These are phyloP conservation scores for Dryas octopetala DNA, from an alignment of 306 rosid species.

Conservation along the genomic window DNA sequence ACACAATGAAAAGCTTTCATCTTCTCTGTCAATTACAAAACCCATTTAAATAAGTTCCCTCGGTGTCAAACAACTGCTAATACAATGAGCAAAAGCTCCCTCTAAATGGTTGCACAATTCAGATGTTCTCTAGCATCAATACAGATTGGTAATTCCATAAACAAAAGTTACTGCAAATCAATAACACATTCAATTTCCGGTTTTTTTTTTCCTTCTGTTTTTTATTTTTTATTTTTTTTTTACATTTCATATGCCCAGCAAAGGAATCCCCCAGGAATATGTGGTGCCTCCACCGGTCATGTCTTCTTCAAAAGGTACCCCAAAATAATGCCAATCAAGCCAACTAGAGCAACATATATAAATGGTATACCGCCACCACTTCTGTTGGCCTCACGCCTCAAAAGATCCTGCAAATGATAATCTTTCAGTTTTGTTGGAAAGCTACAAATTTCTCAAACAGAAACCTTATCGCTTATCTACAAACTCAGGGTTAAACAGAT, in stretches of 20 bases:
- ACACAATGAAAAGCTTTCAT: background rate
- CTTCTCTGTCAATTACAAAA: constrained; percentile 9
- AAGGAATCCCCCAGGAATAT: background rate
- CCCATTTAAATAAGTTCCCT: constrained; percentile 24
- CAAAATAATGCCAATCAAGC: constrained; percentile 68
- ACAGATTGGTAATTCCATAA: constrained; percentile 37
- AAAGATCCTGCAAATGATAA: constrained; percentile 50
- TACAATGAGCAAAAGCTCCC: constrained; percentile 27
- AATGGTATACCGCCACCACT: constrained; percentile 52
- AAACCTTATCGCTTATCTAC: background rate
- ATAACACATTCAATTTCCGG: constrained; percentile 30
- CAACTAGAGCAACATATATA: constrained; percentile 55
- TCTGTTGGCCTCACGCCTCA: constrained; percentile 47
- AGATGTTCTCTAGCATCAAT: constrained; percentile 29
- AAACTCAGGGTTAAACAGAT: background rate
- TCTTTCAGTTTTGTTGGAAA: constrained; percentile 10
- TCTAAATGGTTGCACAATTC: constrained; percentile 34
- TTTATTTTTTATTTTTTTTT: constrained; percentile 27
- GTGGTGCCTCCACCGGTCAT: constrained; percentile 32
- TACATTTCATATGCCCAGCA: constrained; percentile 32
- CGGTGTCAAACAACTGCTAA: constrained; percentile 33
- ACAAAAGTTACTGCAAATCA: constrained; percentile 30
- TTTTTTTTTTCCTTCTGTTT: background rate
- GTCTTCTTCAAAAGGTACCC: constrained; percentile 79
- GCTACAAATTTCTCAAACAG: background rate